A percentile compares a stretch with the other conserved stretches of the same genome.
phyloP scores from a whole-genome alignment of 805 yeast species.

The Nakazawaea anatomiae region DNA sequence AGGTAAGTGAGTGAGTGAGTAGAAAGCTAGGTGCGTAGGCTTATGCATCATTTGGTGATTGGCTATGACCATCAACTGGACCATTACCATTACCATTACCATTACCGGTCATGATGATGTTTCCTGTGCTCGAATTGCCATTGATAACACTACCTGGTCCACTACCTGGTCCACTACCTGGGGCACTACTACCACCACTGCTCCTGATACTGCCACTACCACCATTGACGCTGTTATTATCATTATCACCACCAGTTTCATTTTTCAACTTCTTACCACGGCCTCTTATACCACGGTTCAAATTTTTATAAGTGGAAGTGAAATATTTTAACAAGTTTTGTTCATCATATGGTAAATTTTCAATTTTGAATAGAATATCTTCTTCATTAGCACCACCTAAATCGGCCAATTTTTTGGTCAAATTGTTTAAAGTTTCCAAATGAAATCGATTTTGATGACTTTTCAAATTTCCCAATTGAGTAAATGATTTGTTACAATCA shows the following conservation, averaged over 20 bases:
- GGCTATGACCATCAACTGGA: no score
- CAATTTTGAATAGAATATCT: conserved; percentile 27
- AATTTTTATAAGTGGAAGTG: conserved; percentile 75
- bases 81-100: no score
- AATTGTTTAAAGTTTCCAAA: conserved; percentile 55
- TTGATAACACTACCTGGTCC: not conserved
- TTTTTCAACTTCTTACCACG: conserved; percentile 52
- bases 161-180: not conserved
- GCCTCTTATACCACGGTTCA: conserved; percentile 88
- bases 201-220: not conserved
- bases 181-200: not conserved
- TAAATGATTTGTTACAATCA: conserved; percentile 75
- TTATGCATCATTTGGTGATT: no score
- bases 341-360: conserved; percentile 51
- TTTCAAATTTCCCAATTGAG: conserved; percentile 89
- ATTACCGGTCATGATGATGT: no score
- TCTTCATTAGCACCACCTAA: conserved; percentile 34
- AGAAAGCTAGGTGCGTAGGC: no score
- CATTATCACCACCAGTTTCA: not conserved
- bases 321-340: conserved; percentile 69
- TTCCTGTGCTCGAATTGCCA: not conserved
- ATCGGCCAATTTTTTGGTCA: conserved; percentile 65
- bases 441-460: conserved; percentile 93
- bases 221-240: not conserved
- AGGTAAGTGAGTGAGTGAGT: no score